These are phyloP conservation scores for Yarrowia deformans DNA, from an alignment of 805 yeast genomes.

Conservation along the genomic window DNA sequence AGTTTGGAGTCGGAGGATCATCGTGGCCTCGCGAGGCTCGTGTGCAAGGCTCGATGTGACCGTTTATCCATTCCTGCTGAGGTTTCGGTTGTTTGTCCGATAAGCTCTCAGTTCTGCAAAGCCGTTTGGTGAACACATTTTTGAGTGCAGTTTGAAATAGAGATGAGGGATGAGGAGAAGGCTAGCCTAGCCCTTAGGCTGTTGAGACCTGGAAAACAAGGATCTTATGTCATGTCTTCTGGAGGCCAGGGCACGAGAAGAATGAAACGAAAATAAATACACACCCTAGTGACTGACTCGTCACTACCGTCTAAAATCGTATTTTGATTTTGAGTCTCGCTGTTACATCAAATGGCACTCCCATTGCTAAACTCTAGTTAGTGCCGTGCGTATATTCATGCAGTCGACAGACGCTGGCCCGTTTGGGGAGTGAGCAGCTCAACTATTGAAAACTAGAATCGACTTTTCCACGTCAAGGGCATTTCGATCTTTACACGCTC, in stretches of 20 bases:
- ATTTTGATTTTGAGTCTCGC: constrained; percentile 1
- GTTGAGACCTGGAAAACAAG: too few species aligned
- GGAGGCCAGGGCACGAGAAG: neutral
- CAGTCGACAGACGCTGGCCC: constrained; percentile 12
- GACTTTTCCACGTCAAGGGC: constrained; percentile 10
- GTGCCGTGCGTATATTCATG: constrained; percentile 39
- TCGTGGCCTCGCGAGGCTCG: neutral
- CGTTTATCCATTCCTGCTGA: constrained; percentile 8
- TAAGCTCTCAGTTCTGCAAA: constrained; percentile 28
- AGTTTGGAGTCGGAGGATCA: neutral
- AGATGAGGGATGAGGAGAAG: neutral
- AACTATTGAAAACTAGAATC: constrained; percentile 12
- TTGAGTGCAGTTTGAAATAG: neutral
- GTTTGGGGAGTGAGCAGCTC: constrained; percentile 15
- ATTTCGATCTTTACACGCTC: neutral
- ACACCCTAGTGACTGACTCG: neutral
- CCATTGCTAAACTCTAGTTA: constrained; percentile 33
- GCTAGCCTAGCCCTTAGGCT: too few species aligned
- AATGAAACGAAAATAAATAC: neutral
- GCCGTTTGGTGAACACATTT: constrained; percentile 15
- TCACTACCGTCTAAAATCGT: neutral
- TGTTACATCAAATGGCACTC: constrained; percentile 6
- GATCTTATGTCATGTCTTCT: too few species aligned
- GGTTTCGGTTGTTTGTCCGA: neutral
- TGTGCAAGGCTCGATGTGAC: neutral